phyloP scores from a whole-genome alignment of 768 basidiomycete species.

The Tricholomella constricta region DNA sequence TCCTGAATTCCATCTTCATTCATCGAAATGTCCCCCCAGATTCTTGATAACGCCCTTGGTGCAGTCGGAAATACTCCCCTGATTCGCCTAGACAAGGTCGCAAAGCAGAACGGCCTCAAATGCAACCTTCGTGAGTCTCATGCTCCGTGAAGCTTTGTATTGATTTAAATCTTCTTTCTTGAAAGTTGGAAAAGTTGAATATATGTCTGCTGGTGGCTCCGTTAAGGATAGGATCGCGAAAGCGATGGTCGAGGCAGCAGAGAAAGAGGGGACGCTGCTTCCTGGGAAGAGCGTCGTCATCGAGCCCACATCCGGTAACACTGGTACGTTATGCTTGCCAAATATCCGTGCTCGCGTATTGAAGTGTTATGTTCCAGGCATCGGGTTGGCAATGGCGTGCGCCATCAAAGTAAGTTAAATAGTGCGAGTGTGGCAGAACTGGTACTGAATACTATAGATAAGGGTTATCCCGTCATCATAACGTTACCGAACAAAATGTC shows the following conservation, averaged over 20 bases:
- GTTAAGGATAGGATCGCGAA: conserved; percentile 97
- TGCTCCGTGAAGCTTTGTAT: background rate
- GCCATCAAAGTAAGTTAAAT: conserved; percentile 78
- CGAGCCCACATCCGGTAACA: conserved; percentile 94
- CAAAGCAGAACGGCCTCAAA: conserved; percentile 69
- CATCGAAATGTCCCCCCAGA: conserved; percentile 40
- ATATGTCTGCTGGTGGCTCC: conserved; percentile 86
- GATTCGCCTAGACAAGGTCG: conserved; percentile 81
- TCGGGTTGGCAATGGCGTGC: conserved; percentile 90
- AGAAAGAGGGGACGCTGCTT: conserved; percentile 80
- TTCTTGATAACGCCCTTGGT: conserved; percentile 79
- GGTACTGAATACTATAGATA: conserved; percentile 78
- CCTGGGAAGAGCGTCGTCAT: conserved; percentile 91
- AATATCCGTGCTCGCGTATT: background rate
- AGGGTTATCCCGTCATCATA: conserved; percentile 92
- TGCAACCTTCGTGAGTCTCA: conserved; percentile 82
- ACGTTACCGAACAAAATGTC: conserved; percentile 97
- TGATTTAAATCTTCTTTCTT: background rate
- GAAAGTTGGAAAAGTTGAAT: conserved; percentile 88
- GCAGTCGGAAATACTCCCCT: conserved; percentile 93
- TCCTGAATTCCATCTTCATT: conserved; percentile 8
- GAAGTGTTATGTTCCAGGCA: conserved; percentile 51
- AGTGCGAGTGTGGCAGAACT: conserved; percentile 19
- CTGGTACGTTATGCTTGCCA: conserved; percentile 52
- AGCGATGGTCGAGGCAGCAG: conserved; percentile 95